phyloP scores from a whole-genome alignment of 139 green algal genomes.

The Closterium sp. region DNA sequence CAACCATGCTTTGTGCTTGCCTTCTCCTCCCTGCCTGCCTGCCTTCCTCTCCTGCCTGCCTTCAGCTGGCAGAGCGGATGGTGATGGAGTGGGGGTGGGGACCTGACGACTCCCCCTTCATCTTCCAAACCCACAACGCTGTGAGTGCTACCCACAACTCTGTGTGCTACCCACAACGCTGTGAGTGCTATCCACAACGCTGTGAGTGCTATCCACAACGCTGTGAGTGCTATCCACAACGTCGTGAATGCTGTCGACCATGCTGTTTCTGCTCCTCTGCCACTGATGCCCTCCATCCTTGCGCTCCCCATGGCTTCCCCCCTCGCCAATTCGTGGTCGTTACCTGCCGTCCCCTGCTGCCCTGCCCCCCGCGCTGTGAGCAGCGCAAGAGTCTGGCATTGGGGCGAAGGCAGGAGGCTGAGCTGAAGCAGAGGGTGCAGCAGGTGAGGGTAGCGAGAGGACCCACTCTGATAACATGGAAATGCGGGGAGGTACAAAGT shows the following conservation, averaged over 20 bases:
- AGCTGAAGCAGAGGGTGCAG: neutral
- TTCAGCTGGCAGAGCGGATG: conserved; percentile 16
- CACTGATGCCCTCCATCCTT: neutral
- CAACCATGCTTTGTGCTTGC: too few relatives aligned
- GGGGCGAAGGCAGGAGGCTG: neutral
- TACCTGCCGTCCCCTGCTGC: neutral
- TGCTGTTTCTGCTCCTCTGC: neutral
- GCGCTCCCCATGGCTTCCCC: neutral
- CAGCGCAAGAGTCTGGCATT: neutral
- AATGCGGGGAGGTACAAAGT: neutral
- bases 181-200: neutral
- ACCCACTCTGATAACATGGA: neutral
- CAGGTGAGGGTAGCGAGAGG: neutral
- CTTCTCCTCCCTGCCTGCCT: neutral
- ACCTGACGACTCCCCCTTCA: conserved; percentile 18
- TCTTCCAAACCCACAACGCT: conserved; percentile 21
- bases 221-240: too few relatives aligned
- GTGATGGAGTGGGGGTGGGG: conserved; percentile 29
- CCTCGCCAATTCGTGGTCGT: neutral
- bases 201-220: neutral
- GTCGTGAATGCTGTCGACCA: neutral
- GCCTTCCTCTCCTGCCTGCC: neutral
- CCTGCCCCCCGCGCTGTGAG: neutral
- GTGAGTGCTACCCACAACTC: too few relatives aligned
- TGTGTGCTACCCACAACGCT: neutral